Percentiles rank a stretch among this genome's conserved stretches.
Evolutionary conservation across 2,329 filamentous ascomycete genomes (phyloP).

Genomic region (Coniella vitis): DNA sequence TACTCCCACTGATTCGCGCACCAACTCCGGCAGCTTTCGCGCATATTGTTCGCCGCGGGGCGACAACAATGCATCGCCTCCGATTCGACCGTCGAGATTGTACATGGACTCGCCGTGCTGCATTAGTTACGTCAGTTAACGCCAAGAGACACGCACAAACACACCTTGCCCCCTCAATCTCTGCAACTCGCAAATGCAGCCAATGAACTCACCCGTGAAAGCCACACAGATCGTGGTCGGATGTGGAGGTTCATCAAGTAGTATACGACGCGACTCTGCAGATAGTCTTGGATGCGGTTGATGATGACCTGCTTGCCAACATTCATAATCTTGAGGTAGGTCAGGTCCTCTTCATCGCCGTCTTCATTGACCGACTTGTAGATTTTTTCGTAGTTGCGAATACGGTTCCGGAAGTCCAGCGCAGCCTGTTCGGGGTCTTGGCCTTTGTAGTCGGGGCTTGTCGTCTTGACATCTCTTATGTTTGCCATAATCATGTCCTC

Average conservation of each 20-base stretch:
- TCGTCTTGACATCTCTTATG: conserved; percentile 95
- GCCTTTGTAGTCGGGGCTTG: conserved; percentile 87
- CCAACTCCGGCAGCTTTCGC: conserved; percentile 72
- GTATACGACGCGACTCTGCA: conserved; percentile 94
- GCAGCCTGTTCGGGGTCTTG: conserved; percentile 91
- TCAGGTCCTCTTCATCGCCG: conserved; percentile 73
- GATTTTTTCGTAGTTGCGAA: conserved; percentile 94
- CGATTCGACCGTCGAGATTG: conserved; percentile 86
- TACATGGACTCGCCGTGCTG: conserved; percentile 92
- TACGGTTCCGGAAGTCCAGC: conserved; percentile 85
- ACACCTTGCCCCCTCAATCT: too few relatives aligned
- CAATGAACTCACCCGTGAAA: conserved; percentile 68
- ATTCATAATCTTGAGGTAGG: conserved; percentile 96
- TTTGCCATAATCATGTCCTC: conserved; percentile 97
- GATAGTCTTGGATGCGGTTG: conserved; percentile 93
- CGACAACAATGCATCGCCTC: conserved; percentile 84
- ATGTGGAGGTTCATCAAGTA: conserved; percentile 99
- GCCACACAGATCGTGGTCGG: conserved; percentile 90
- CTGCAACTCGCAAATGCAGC: too few relatives aligned
- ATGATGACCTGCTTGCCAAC: conserved; percentile 95
- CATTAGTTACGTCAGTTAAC: conserved; percentile 3
- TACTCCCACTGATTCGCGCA: conserved; percentile 81
- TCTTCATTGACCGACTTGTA: conserved; percentile 87
- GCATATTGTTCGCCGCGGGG: conserved; percentile 84
- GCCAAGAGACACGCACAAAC: conserved; percentile 17